These are phyloP conservation scores for Phylloporus scabripes DNA, from an alignment of 768 basidiomycete species.

Conservation along the genomic window DNA sequence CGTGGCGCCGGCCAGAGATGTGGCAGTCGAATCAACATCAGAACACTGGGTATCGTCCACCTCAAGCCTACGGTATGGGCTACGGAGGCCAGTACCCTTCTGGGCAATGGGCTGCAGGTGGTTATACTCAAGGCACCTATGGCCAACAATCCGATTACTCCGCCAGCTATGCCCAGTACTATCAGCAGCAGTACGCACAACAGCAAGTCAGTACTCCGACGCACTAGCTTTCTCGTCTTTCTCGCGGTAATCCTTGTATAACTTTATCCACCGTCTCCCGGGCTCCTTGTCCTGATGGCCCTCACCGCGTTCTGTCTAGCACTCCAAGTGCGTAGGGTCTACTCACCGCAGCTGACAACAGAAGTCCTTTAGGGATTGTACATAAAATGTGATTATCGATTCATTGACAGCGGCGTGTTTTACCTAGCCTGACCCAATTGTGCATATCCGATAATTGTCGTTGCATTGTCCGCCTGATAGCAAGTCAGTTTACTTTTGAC, in stretches of 20 bases:
- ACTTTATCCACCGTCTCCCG: constrained; percentile 12
- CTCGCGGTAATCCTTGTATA: constrained; percentile 26
- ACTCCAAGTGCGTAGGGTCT: constrained; percentile 23
- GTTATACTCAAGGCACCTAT: constrained; percentile 30
- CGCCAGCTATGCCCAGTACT: constrained; percentile 77
- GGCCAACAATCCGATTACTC: constrained; percentile 60
- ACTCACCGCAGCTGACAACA: constrained; percentile 33
- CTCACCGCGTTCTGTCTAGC: constrained; percentile 20
- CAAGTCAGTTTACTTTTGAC: constrained; percentile 9
- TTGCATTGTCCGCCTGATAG: neutral
- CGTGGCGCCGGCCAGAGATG: constrained; percentile 86
- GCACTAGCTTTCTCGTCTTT: constrained; percentile 21
- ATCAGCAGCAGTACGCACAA: constrained; percentile 83
- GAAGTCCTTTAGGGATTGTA: constrained; percentile 29
- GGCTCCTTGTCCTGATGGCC: constrained; percentile 14
- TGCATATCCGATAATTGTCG: constrained; percentile 3
- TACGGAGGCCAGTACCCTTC: constrained; percentile 40
- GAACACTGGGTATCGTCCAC: constrained; percentile 61
- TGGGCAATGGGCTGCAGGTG: constrained; percentile 35
- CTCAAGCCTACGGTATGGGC: constrained; percentile 52
- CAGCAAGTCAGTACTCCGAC: constrained; percentile 52
- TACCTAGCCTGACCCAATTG: constrained; percentile 17
- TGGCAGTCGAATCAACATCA: constrained; percentile 65
- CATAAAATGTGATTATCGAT: constrained; percentile 26
- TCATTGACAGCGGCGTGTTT: constrained; percentile 25